These are phyloP conservation scores for Kuraishia molischiana DNA, from an alignment of 805 yeast genomes.

Conservation along the genomic window DNA sequence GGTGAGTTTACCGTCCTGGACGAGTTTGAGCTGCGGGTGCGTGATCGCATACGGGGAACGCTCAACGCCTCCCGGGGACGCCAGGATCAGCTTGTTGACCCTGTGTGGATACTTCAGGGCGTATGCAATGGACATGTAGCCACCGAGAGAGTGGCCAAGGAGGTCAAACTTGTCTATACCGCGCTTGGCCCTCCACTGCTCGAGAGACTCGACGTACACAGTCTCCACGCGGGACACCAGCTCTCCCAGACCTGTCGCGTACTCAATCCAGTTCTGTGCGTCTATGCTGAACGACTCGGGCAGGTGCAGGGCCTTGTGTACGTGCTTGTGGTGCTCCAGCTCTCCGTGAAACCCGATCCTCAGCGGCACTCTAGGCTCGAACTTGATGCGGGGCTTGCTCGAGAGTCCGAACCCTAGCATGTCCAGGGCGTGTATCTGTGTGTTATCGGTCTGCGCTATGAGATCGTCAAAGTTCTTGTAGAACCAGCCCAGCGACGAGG, in stretches of 20 bases:
- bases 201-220: constrained; percentile 50
- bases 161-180: constrained; percentile 46
- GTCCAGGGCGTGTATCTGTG: constrained; percentile 31
- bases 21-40: constrained; percentile 19
- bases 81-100: constrained; percentile 44
- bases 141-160: constrained; percentile 76
- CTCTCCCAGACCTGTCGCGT: constrained; percentile 25
- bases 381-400: constrained; percentile 29
- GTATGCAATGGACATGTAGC: constrained; percentile 59
- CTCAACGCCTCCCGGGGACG: constrained; percentile 77
- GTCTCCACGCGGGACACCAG: constrained; percentile 37
- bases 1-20: constrained; percentile 3
- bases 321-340: constrained; percentile 10
- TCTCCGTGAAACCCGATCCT: constrained; percentile 13
- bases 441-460: constrained; percentile 18
- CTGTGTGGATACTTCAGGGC: constrained; percentile 46
- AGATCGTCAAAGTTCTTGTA: constrained; percentile 40
- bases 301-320: constrained; percentile 14
- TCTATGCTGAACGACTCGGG: constrained; percentile 12
- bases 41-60: constrained; percentile 52
- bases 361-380: constrained; percentile 15
- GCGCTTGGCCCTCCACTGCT: constrained; percentile 47
- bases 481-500: constrained; percentile 46
- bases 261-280: constrained; percentile 14
- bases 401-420: constrained; percentile 47